These are phyloP conservation scores for Mycena belliarum DNA, from an alignment of 768 basidiomycete species.

Conservation along the genomic window DNA sequence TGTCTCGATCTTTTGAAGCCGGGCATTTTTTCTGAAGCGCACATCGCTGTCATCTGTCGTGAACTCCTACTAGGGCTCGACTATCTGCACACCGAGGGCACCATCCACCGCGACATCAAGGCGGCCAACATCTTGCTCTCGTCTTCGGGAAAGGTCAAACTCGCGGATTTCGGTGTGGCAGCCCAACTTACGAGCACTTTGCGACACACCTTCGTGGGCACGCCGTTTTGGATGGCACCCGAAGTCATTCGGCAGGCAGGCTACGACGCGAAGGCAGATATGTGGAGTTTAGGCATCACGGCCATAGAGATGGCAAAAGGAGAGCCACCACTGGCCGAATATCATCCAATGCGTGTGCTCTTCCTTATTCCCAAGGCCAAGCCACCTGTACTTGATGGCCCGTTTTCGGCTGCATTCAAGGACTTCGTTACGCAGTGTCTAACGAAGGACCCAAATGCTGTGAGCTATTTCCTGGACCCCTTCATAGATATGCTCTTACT, in stretches of 20 bases:
- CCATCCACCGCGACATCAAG: constrained; percentile 99
- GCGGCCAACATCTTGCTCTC: constrained; percentile 94
- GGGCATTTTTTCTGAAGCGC: constrained; percentile 86
- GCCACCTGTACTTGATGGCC: constrained; percentile 85
- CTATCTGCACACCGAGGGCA: constrained; percentile 94
- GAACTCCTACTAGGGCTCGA: constrained; percentile 92
- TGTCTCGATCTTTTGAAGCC: constrained; percentile 95
- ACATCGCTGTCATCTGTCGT: constrained; percentile 93
- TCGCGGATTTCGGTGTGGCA: constrained; percentile 98
- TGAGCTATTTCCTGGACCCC: constrained; percentile 35
- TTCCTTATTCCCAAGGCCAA: constrained; percentile 98
- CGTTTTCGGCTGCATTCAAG: constrained; percentile 85
- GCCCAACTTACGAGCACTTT: constrained; percentile 94
- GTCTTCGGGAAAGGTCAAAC: constrained; percentile 89
- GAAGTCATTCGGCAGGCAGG: constrained; percentile 97
- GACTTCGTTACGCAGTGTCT: constrained; percentile 90
- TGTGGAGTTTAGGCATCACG: constrained; percentile 98
- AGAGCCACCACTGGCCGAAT: constrained; percentile 93
- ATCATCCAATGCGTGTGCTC: constrained; percentile 97
- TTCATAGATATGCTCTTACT: constrained; percentile 17
- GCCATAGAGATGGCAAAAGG: constrained; percentile 98
- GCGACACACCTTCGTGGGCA: constrained; percentile 96
- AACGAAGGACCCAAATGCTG: constrained; percentile 86
- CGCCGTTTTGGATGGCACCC: constrained; percentile 98
- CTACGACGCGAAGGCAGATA: constrained; percentile 93